Conservation (phyloP, 2,329 filamentous ascomycete species). For the Cercospora sp. region DNA sequence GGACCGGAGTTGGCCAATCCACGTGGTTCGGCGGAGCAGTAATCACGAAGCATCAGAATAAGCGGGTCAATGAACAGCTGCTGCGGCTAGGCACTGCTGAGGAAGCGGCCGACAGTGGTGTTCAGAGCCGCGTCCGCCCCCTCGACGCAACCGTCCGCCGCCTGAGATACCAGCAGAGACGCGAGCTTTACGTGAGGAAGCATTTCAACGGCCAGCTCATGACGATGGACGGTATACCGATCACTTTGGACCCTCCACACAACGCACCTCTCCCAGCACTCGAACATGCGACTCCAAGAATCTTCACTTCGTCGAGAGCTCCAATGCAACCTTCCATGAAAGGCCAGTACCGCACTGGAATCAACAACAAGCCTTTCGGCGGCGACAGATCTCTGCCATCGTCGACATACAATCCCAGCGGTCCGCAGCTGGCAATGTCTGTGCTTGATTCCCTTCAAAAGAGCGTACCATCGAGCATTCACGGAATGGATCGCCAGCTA, state of each 20-base stretch:
- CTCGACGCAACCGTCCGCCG: neutral
- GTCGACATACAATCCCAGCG: neutral
- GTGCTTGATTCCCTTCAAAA: neutral
- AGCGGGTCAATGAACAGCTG: neutral
- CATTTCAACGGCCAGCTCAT: neutral
- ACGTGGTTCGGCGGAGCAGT: constrained; percentile 4
- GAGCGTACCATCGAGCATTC: neutral
- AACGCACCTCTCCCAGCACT: neutral
- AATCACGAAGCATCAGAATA: constrained; percentile 10
- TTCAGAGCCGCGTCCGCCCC: neutral
- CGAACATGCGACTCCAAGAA: neutral
- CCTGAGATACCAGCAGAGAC: constrained; percentile 1
- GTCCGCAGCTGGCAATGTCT: neutral
- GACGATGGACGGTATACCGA: neutral
- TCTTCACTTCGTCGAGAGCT: neutral
- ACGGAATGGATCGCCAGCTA: neutral
- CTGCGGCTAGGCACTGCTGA: neutral
- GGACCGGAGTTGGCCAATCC: neutral
- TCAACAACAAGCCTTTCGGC: neutral
- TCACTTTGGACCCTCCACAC: constrained; percentile 5
- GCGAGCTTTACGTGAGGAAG: constrained; percentile 7
- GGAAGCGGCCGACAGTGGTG: neutral
- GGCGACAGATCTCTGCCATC: neutral
- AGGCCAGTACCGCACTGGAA: neutral
- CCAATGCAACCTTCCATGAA: neutral